Evolutionary conservation across 371 early-diverging fungal species (phyloP).

Genomic region (Zancudomyces culisetae): DNA sequence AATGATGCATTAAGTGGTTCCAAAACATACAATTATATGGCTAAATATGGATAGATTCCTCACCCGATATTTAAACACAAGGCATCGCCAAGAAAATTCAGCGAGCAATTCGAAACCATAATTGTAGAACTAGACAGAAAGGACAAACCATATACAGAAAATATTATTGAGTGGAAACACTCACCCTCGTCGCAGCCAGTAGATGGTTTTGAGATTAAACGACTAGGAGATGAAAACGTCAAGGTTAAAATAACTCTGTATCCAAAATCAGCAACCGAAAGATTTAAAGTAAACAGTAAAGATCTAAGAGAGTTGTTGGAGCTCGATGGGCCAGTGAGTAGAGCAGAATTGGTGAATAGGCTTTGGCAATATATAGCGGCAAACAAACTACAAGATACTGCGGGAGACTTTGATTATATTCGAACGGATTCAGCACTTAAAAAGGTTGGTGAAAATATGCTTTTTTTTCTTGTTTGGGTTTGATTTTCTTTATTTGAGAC

Average conservation of each 20-base stretch:
- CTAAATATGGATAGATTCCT: slow-evolving; percentile 19
- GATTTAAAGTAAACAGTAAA: slow-evolving; percentile 54
- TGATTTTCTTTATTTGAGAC: background rate
- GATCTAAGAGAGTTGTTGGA: slow-evolving; percentile 55
- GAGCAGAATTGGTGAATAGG: slow-evolving; percentile 44
- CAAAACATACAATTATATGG: no score
- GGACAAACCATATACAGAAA: slow-evolving; percentile 29
- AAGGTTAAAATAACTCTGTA: slow-evolving; percentile 55
- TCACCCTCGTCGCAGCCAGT: slow-evolving; percentile 30
- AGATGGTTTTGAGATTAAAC: slow-evolving; percentile 83
- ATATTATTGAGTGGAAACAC: slow-evolving; percentile 16
- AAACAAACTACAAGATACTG: slow-evolving; percentile 25
- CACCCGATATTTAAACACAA: slow-evolving; percentile 37
- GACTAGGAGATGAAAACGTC: slow-evolving; percentile 68
- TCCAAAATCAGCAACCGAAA: slow-evolving; percentile 54
- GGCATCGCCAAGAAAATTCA: slow-evolving; percentile 53
- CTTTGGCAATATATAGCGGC: slow-evolving; percentile 84
- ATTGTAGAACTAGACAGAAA: slow-evolving; percentile 70
- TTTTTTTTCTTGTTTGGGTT: background rate
- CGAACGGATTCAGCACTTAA: slow-evolving; percentile 39
- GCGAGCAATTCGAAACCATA: slow-evolving; percentile 58
- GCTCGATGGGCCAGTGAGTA: slow-evolving; percentile 10
- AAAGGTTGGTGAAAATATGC: slow-evolving; percentile 10
- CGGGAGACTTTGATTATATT: slow-evolving; percentile 27
- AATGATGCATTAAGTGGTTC: no score